A percentile compares a stretch with the other conserved stretches of the same genome.
These are phyloP conservation scores for Neodidymelliopsis sp. DNA, from an alignment of 2,329 filamentous ascomycete species.

Conservation along the genomic window DNA sequence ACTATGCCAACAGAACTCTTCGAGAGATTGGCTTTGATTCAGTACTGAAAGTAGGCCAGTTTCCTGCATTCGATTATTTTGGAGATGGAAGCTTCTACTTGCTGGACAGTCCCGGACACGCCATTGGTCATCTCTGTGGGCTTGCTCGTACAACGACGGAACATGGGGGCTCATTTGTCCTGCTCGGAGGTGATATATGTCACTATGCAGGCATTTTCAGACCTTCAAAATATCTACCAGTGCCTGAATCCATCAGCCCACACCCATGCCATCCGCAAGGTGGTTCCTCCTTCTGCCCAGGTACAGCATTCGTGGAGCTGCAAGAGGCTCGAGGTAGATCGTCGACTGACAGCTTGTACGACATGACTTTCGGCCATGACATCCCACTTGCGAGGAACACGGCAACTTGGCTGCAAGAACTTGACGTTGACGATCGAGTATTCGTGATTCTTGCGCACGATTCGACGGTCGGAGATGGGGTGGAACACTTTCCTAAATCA, in stretches of 20 bases:
- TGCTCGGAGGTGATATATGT: slow-evolving; percentile 39
- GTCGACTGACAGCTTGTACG: slow-evolving; percentile 20
- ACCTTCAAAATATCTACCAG: slow-evolving; percentile 29
- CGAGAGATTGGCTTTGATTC: slow-evolving; percentile 32
- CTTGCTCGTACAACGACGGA: slow-evolving; percentile 53
- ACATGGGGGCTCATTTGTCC: slow-evolving; percentile 30
- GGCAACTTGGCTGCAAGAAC: slow-evolving; percentile 27
- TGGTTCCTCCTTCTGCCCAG: slow-evolving; percentile 24
- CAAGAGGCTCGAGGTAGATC: slow-evolving; percentile 21
- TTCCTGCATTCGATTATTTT: slow-evolving; percentile 62
- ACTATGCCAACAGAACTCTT: slow-evolving; percentile 31
- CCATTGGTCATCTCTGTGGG: slow-evolving; percentile 59
- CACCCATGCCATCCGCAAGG: slow-evolving; percentile 21
- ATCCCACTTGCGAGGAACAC: slow-evolving; percentile 31
- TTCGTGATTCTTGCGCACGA: slow-evolving; percentile 42
- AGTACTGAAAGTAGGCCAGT: slow-evolving; percentile 50
- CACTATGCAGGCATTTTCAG: slow-evolving; percentile 38
- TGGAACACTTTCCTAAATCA: slow-evolving; percentile 33
- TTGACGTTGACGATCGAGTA: slow-evolving; percentile 33
- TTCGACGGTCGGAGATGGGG: slow-evolving; percentile 30
- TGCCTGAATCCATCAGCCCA: slow-evolving; percentile 30
- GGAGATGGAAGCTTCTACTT: slow-evolving; percentile 65
- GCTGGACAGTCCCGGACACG: slow-evolving; percentile 62
- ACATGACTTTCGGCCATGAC: slow-evolving; percentile 28
- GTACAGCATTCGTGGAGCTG: slow-evolving; percentile 27